A percentile compares a stretch with the other conserved stretches of the same genome.
Conservation (phyloP, 164 flowering plant genomes). For the Umbilicus rupestris region DNA sequence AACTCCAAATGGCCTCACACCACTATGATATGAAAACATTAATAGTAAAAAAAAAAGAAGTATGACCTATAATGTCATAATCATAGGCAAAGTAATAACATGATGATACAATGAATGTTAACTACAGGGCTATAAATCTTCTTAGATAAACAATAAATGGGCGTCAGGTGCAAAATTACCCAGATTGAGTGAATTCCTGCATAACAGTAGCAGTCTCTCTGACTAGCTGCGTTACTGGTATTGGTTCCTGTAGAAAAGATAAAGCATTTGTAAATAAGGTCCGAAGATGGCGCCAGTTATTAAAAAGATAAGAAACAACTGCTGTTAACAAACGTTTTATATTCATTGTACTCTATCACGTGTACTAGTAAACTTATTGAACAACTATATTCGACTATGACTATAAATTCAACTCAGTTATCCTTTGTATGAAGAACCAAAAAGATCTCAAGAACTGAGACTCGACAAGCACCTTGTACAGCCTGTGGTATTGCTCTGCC, state of each 20-base stretch:
- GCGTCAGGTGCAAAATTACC: constrained; percentile 32
- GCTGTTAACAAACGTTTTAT: neutral
- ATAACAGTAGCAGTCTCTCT: constrained; percentile 96
- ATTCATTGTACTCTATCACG: too few relatives aligned
- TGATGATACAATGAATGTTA: neutral
- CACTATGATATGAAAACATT: constrained; percentile 31
- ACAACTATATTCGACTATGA: neutral
- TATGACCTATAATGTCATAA: neutral
- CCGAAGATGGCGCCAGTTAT: neutral
- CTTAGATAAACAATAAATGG: neutral
- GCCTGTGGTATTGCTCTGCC: constrained; percentile 75
- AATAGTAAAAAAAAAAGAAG: neutral
- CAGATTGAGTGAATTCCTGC: constrained; percentile 99
- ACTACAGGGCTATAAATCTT: neutral
- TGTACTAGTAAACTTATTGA: neutral
- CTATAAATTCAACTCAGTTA: neutral
- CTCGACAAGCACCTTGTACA: constrained; percentile 54
- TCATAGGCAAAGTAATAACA: constrained; percentile 7
- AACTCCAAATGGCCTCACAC: constrained; percentile 99
- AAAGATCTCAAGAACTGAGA: neutral
- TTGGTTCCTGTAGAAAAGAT: constrained; percentile 47
- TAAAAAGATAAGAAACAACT: neutral
- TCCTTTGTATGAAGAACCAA: neutral
- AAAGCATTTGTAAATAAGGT: neutral
- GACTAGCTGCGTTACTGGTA: constrained; percentile 92